Base-by-base conservation (phyloP, 1,139 yeast species). In the Magnusiomyces paraingens region DNA sequence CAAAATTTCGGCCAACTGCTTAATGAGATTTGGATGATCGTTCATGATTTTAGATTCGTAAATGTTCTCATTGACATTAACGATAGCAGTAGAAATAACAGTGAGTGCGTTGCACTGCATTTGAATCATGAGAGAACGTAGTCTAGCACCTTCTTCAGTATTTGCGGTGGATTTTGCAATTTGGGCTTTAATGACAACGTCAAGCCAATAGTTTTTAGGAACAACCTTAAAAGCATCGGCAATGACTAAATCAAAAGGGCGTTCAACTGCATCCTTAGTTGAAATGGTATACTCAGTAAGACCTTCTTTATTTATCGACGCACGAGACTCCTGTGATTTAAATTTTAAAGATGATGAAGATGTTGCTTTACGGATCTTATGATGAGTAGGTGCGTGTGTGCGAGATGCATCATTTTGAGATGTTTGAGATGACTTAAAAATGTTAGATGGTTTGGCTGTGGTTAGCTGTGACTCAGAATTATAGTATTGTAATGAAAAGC, bases 1-100 rank as follows among this genome's bases (percentile, higher is more conserved):
- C 20, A 88, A 74, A 55, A 89, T 72, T 54, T 84, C 94, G 40
- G 86, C 84, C 57, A 89, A 70, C 58, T 84, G 83, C 54, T 82
- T 81, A 64, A 90, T 76, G 11, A 89, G 74, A 60, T 84, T 82
- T 6, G 95, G 94, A 61, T 87, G 91, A 1, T 83, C 74, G 58
- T 86, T 90, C 62, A 88, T 82, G 20, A 90, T 73, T 54, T 81
- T 76, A 11, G 87, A 76, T 2, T 86, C 80, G 21, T 86, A 79
- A 45, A 71, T 74, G 29, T 72, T 70, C 26, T 77, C 77, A 10
- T 69, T 65, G 52, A 70, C 71, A 18, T 36, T 29, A 39, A 15
- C 14, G 12, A 14, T 26, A 44, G 78, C 77, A 44, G 82, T 80
- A 52, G 82, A 80, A 52, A 81, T 73, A 60, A 83, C 78, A 0